Percentiles rank a stretch among this genome's conserved stretches.
Evolutionary conservation across 1,284 basidiomycete genomes (phyloP).

Genomic region (Ceratobasidium sp.): DNA sequence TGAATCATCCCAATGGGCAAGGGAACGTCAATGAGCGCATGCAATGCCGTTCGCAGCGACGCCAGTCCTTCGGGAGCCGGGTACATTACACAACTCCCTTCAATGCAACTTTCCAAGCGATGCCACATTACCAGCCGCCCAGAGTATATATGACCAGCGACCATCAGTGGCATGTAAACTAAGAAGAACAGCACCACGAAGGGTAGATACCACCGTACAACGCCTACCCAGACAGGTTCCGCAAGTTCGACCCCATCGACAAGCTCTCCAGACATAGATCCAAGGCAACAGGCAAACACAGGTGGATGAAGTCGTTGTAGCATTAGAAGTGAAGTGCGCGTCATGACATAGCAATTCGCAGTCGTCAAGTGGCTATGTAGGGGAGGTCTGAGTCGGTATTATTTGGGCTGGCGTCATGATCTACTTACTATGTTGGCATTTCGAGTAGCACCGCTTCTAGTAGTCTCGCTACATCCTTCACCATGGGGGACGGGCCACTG

Average conservation of each 20-base stretch:
- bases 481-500: not conserved
- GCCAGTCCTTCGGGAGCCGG: no score
- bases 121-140: not conserved
- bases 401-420: not conserved
- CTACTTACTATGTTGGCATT: conserved; percentile 27
- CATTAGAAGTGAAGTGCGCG: conserved; percentile 17
- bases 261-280: not conserved
- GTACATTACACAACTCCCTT: no score
- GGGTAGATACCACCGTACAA: conserved; percentile 18
- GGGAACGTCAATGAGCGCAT: not conserved
- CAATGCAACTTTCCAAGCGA: no score
- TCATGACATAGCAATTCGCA: conserved; percentile 35
- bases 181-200: conserved; percentile 17
- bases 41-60: not conserved
- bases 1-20: conserved; percentile 8
- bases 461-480: conserved; percentile 18
- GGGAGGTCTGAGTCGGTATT: not conserved
- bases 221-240: conserved; percentile 19
- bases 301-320: conserved; percentile 5
- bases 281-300: conserved; percentile 10
- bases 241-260: not conserved
- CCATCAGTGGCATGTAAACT: not conserved
- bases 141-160: not conserved
- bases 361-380: conserved; percentile 10
- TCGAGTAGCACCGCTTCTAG: conserved; percentile 22